Evolutionary conservation across 2,329 filamentous ascomycete genomes (phyloP).

Genomic region (Trichophyton rubrum): DNA sequence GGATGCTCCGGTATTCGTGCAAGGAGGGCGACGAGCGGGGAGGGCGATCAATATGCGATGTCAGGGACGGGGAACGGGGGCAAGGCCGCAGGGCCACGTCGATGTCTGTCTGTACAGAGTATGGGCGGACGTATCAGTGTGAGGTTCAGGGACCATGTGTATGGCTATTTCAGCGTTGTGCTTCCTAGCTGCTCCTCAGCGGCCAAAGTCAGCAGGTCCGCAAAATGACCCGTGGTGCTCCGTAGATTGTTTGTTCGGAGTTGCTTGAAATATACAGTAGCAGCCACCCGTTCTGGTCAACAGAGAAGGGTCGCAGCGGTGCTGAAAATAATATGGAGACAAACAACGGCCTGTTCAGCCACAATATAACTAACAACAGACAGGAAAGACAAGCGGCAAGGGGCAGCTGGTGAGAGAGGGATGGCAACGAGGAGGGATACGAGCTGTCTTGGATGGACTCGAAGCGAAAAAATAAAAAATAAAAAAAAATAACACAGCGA

Average conservation of each 20-base stretch:
- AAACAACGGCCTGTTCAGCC: not conserved
- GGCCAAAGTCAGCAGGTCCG: not conserved
- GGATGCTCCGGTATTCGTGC: not conserved
- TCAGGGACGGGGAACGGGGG: not conserved
- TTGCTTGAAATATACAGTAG: not conserved
- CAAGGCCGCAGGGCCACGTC: not conserved
- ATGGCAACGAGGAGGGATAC: not conserved
- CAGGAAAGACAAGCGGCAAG: not conserved
- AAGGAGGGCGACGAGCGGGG: not conserved
- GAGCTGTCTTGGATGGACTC: conserved; percentile 1
- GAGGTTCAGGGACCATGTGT: not conserved
- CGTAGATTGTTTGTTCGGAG: too few relatives aligned
- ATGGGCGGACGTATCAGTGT: not conserved
- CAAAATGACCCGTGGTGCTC: not conserved
- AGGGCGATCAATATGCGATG: conserved; percentile 4
- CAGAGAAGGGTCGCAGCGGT: not conserved
- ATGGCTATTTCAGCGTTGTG: not conserved
- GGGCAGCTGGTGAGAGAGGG: not conserved
- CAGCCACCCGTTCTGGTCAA: not conserved
- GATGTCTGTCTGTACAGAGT: not conserved
- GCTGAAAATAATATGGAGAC: not conserved
- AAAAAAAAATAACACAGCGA: not conserved
- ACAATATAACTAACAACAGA: not conserved
- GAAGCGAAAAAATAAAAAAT: not conserved
- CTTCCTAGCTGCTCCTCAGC: not conserved